Conservation (phyloP, 169 alveolate species). For the Theileria annulata region DNA sequence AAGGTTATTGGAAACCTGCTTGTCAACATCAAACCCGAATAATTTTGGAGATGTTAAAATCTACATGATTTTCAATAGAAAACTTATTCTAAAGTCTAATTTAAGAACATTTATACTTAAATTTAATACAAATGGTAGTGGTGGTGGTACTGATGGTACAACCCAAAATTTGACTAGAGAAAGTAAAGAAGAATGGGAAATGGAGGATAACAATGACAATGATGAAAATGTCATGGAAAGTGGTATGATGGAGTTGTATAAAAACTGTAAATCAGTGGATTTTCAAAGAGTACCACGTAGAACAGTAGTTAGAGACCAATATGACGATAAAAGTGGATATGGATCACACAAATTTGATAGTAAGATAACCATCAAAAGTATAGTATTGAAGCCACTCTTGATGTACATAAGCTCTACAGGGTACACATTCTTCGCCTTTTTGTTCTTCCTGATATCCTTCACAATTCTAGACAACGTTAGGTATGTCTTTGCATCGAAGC, state of each 20-base stretch:
- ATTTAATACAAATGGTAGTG: neutral
- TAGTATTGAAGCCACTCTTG: neutral
- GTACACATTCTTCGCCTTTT: neutral
- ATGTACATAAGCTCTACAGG: constrained; percentile 5
- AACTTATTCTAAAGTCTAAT: neutral
- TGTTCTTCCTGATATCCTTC: neutral
- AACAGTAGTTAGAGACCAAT: neutral
- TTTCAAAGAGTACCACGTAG: neutral
- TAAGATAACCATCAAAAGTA: neutral
- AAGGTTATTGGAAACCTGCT: constrained; percentile 9
- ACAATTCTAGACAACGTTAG: constrained; percentile 19
- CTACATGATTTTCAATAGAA: neutral
- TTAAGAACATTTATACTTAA: neutral
- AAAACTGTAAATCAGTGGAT: neutral
- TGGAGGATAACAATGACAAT: neutral
- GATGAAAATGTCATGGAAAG: constrained; percentile 3
- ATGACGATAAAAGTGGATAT: neutral
- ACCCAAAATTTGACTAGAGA: no score
- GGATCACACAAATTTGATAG: neutral
- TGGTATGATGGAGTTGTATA: neutral
- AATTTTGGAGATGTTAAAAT: neutral
- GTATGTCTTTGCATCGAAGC: constrained; percentile 18
- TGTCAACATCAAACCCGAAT: constrained; percentile 4
- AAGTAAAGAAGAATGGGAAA: no score
- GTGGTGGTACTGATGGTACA: neutral